Percentiles rank a stretch among this genome's conserved stretches.
Evolutionary conservation across 2,329 filamentous ascomycete species (phyloP).

Genomic region (Fusarium musae): DNA sequence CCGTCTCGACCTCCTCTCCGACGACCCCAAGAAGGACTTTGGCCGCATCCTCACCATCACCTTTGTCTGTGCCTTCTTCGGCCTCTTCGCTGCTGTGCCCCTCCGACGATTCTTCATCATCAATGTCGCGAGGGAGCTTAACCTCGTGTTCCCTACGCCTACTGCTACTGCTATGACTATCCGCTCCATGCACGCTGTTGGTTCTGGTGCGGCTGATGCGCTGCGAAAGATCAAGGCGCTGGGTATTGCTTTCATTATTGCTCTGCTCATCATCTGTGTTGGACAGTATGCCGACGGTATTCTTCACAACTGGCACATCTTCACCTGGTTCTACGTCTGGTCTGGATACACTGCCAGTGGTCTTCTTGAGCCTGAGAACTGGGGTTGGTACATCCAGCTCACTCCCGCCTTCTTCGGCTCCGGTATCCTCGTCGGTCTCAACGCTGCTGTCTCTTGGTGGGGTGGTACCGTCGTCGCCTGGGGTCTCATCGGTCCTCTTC

Average conservation of each 20-base stretch:
- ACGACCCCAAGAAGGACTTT: slow-evolving; percentile 65
- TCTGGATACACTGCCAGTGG: slow-evolving; percentile 61
- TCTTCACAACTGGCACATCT: slow-evolving; percentile 68
- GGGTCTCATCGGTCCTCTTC: slow-evolving; percentile 61
- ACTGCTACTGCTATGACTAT: slow-evolving; percentile 72
- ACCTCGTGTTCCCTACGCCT: slow-evolving; percentile 68
- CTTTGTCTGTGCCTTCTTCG: slow-evolving; percentile 71
- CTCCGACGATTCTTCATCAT: slow-evolving; percentile 76
- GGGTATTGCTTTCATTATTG: slow-evolving; percentile 59
- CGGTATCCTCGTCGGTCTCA: slow-evolving; percentile 62
- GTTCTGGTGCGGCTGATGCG: slow-evolving; percentile 62
- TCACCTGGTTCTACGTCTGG: slow-evolving; percentile 67
- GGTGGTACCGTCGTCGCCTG: slow-evolving; percentile 65
- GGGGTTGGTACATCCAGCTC: slow-evolving; percentile 70
- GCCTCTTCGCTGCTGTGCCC: slow-evolving; percentile 71
- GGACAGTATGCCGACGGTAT: slow-evolving; percentile 70
- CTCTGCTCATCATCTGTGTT: slow-evolving; percentile 64
- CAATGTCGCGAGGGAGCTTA: slow-evolving; percentile 69
- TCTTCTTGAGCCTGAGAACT: slow-evolving; percentile 64
- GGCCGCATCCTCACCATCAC: slow-evolving; percentile 69
- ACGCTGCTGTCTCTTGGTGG: slow-evolving; percentile 68
- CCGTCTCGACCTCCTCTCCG: slow-evolving; percentile 61
- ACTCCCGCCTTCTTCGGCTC: slow-evolving; percentile 71
- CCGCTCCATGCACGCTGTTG: slow-evolving; percentile 69
- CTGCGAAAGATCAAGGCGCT: slow-evolving; percentile 68